A percentile compares a stretch with the other conserved stretches of the same genome.
phyloP scores from a whole-genome alignment of 2,329 filamentous ascomycete genomes.

The Diaporthe citri region DNA sequence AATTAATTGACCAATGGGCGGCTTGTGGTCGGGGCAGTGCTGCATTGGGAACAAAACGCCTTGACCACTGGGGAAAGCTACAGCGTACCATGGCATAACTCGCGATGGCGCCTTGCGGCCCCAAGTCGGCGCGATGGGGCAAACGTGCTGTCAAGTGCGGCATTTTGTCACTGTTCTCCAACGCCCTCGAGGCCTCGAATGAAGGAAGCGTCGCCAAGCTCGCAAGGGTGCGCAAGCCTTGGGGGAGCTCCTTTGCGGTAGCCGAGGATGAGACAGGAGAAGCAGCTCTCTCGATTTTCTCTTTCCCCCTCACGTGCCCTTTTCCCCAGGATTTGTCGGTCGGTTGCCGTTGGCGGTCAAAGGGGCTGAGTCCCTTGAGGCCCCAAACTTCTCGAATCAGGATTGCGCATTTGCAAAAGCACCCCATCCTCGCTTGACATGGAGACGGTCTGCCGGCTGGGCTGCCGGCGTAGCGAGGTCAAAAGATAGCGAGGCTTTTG shows the following conservation, averaged over 20 bases:
- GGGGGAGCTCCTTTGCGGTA: not conserved
- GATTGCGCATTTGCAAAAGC: slow-evolving; percentile 4
- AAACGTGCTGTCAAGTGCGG: slow-evolving; percentile 5
- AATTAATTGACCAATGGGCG: not conserved
- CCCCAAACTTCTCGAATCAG: slow-evolving; percentile 9
- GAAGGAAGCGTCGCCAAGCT: slow-evolving; percentile 17
- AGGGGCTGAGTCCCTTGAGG: not conserved
- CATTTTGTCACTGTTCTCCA: not conserved
- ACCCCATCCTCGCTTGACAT: not conserved
- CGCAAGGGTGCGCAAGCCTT: not conserved
- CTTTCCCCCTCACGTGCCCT: not conserved
- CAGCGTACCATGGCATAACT: not conserved
- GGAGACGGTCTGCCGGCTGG: not conserved
- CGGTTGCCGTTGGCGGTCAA: not conserved
- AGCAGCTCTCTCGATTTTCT: not conserved
- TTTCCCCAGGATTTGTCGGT: not conserved
- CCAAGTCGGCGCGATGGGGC: not conserved
- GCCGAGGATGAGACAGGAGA: not conserved
- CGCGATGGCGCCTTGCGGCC: not conserved
- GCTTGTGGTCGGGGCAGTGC: not conserved
- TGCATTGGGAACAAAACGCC: not conserved
- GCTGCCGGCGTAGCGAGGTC: too few relatives aligned
- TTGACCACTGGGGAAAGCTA: not conserved
- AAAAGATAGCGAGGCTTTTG: not conserved
- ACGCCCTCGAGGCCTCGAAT: not conserved